Conservation (phyloP, 495 filamentous ascomycete species). For the Tuber microsphaerosporum region DNA sequence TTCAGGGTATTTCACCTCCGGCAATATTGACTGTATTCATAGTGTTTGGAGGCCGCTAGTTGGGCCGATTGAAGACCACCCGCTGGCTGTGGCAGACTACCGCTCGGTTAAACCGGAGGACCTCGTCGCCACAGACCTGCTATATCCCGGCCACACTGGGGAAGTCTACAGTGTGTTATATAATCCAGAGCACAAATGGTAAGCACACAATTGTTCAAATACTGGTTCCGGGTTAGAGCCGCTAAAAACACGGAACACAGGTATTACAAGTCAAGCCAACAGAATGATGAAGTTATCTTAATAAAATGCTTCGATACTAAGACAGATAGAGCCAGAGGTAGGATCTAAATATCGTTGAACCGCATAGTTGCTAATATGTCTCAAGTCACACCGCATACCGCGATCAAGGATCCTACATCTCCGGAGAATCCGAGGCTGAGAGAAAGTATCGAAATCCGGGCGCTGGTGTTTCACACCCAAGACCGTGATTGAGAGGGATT, state of each 20-base stretch:
- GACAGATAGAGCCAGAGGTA: conserved; percentile 5
- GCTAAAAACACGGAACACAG: neutral
- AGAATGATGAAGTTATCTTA: conserved; percentile 7
- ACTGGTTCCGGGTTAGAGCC: neutral
- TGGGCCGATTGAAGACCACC: conserved; percentile 6
- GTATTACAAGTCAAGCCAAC: conserved; percentile 3
- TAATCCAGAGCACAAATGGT: conserved; percentile 3
- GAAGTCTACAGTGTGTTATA: conserved; percentile 3
- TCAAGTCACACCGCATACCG: neutral
- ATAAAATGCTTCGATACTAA: conserved; percentile 6
- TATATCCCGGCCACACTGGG: conserved; percentile 5
- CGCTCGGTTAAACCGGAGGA: neutral
- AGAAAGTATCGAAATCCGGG: conserved; percentile 2
- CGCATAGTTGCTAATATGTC: neutral
- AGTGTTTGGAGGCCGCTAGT: conserved; percentile 3
- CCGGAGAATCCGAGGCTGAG: conserved; percentile 4
- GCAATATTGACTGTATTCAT: neutral
- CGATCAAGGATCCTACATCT: neutral
- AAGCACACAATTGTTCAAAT: neutral
- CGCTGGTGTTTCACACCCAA: neutral
- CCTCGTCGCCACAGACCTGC: neutral
- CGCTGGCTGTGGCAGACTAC: conserved; percentile 5
- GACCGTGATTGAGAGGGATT: neutral
- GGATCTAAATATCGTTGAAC: neutral
- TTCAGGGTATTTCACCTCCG: neutral